Conservation (phyloP, 306 rosid species). For the Castanospermum australe region DNA sequence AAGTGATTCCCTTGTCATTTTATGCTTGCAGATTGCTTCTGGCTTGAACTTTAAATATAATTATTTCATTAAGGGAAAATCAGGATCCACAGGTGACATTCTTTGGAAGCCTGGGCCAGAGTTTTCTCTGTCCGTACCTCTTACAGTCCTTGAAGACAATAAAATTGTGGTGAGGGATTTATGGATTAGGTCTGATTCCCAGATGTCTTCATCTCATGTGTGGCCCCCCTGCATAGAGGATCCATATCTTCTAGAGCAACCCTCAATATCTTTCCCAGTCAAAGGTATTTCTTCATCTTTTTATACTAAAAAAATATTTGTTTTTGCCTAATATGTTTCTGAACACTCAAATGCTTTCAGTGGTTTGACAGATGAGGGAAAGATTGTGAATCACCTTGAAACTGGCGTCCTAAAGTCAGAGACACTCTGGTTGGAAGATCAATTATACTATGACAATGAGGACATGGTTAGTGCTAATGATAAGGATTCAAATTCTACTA, state of each 20-base stretch:
- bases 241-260: conserved; percentile 52
- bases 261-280: conserved; percentile 40
- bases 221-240: conserved; percentile 73
- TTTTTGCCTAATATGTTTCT: conserved; percentile 64
- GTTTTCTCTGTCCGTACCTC: conserved; percentile 80
- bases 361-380: conserved; percentile 91
- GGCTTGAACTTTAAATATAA: conserved; percentile 80
- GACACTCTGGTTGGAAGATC: conserved; percentile 41
- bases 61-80: conserved; percentile 74
- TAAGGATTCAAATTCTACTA: conserved; percentile 40
- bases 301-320: conserved; percentile 31
- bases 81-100: conserved; percentile 54
- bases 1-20: conserved; percentile 29
- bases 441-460: conserved; percentile 38
- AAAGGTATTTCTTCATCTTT: conserved; percentile 61
- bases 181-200: conserved; percentile 67
- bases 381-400: conserved; percentile 40
- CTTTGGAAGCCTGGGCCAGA: conserved; percentile 92
- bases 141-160: conserved; percentile 37
- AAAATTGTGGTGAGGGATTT: conserved; percentile 68
- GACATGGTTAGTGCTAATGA: conserved; percentile 23
- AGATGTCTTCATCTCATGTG: conserved; percentile 38
- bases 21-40: conserved; percentile 58
- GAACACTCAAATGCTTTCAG: conserved; percentile 99
- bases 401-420: conserved; percentile 45